phyloP scores from a whole-genome alignment of 305 asterid species.

The Fraxinus greggii region DNA sequence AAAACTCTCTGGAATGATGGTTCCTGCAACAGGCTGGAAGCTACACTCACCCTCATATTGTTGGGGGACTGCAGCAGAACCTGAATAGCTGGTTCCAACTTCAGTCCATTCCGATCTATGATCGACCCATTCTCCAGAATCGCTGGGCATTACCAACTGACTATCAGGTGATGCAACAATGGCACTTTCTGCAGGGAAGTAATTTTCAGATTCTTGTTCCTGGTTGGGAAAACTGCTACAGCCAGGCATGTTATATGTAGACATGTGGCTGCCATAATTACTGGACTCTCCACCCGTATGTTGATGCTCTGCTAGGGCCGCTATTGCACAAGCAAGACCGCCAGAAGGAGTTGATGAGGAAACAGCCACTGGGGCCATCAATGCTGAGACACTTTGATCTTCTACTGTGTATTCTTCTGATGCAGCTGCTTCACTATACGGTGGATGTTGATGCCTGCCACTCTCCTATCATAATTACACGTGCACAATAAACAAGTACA shows the following conservation, averaged over 20 bases:
- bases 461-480: conserved; percentile 48
- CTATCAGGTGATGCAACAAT: conserved; percentile 35
- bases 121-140: conserved; percentile 6
- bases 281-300: conserved; percentile 55
- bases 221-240: conserved; percentile 40
- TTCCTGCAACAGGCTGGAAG: conserved; percentile 31
- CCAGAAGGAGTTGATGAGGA: conserved; percentile 85
- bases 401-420: conserved; percentile 47
- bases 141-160: conserved; percentile 41
- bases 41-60: conserved; percentile 47
- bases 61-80: conserved; percentile 44
- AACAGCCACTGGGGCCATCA: conserved; percentile 38
- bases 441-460: conserved; percentile 49
- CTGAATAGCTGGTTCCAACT: conserved; percentile 61
- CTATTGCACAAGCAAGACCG: conserved; percentile 96
- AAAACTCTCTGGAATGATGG: conserved; percentile 64
- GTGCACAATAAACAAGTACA: conserved; percentile 4
- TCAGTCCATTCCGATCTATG: conserved; percentile 43
- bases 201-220: conserved; percentile 48
- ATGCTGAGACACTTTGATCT: conserved; percentile 34
- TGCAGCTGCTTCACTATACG: conserved; percentile 39
- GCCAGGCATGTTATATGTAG: conserved; percentile 39
- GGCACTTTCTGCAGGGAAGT: conserved; percentile 43
- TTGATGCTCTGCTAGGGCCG: conserved; percentile 94
- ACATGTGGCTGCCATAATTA: conserved; percentile 34